Base-by-base conservation (phyloP, 306 rosid species). In the Corylus heterophylla region DNA sequence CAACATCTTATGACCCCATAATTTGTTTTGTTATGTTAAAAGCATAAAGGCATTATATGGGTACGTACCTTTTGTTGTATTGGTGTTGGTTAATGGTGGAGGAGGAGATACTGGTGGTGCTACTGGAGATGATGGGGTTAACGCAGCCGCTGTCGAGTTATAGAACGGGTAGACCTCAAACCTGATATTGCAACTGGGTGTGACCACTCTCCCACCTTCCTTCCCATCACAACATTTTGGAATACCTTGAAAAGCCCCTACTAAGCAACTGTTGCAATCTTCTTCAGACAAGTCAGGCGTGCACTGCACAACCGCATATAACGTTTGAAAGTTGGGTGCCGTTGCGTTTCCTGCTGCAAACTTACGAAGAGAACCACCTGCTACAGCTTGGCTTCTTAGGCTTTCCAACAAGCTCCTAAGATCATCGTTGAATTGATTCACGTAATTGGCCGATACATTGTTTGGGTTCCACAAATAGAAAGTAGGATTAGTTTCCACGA, bases 101-200 rank as follows among this genome's bases (percentile, higher is more conserved):
- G 25, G 25, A 22, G 25, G 25, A 22, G 25, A 22, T 22, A 31
- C 35, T 31, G 35, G 35, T 31, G 35, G 35, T 31, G 35, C 2
- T 31, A 31, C 35, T 31, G 35, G 35, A 31, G 35, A 31, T 31
- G 35, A 3, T 31, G 35, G 35, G 6, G 76, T 75, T 25, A 77
- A 4, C 18, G 78, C 7, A 44, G 55, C 51, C 4, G 56, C 20
- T 1, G 59, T 6, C 49, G 63, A 2, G 7, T 56, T 54, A 39
- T 52, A 84, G 83, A 86, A 84, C 8, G 44, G 66, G 2, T 16
- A 13, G 17, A 3, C 8, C 39, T 83, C 85, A 70, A 47, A 89
- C 70, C 81, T 78, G 29, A 78, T 44, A 35, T 78, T 86, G 49
- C 90, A 88, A 79, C 90, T 86, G 35, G 89, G 92, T 5, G 3